A percentile compares a stretch with the other conserved stretches of the same genome.
Conservation (phyloP, 129 eudicot species). For the Pseudognaphalium luteoalbum region DNA sequence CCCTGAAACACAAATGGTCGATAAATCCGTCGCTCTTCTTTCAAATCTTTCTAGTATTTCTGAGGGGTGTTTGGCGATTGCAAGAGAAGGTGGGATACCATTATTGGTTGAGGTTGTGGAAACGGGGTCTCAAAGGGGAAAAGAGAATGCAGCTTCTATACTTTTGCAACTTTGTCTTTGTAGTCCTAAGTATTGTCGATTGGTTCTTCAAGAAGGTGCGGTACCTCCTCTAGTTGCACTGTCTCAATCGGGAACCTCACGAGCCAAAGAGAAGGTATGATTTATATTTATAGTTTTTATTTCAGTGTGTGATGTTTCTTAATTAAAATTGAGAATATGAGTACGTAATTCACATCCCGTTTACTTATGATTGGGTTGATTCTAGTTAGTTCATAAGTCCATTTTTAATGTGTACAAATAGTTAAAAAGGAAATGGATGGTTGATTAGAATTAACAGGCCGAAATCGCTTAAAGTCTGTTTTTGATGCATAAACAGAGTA, state of each 20-base stretch:
- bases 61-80: constrained; percentile 78
- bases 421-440: not conserved
- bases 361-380: not conserved
- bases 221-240: constrained; percentile 91
- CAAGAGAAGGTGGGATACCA: constrained; percentile 78
- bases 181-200: constrained; percentile 74
- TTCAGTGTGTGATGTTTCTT: not conserved
- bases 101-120: constrained; percentile 80
- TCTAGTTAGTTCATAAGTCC: not conserved
- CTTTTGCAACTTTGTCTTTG: constrained; percentile 74
- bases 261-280: constrained; percentile 91
- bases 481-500: not conserved
- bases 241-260: constrained; percentile 85
- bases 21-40: constrained; percentile 83
- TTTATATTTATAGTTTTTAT: not conserved
- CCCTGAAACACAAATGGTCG: constrained; percentile 73
- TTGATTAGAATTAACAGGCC: not conserved
- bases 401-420: not conserved
- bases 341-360: not conserved
- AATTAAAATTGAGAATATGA: not conserved
- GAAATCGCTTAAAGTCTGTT: not conserved
- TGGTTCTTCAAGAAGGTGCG: constrained; percentile 96
- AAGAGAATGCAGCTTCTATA: constrained; percentile 86
- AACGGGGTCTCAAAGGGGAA: constrained; percentile 81
- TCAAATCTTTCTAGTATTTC: constrained; percentile 69